phyloP scores from a whole-genome alignment of 495 filamentous ascomycete genomes.

The Penicillium daleae region DNA sequence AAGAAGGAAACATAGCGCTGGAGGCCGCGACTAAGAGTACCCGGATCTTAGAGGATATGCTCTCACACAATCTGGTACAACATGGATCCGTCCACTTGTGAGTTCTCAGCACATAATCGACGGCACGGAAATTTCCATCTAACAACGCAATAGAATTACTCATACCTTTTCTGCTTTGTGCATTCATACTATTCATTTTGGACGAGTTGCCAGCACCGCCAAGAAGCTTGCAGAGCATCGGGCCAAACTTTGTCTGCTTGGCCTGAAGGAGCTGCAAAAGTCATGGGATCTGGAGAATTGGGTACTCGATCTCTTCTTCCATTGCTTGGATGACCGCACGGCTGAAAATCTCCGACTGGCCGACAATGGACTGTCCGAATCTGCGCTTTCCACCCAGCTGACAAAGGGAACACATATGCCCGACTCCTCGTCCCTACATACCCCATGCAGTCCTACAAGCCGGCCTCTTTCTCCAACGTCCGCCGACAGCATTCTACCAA shows the following conservation, averaged over 20 bases:
- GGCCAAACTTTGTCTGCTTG: slow-evolving; percentile 49
- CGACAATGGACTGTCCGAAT: slow-evolving; percentile 16
- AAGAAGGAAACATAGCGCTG: slow-evolving; percentile 41
- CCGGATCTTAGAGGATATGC: slow-evolving; percentile 50
- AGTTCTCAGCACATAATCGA: neutral
- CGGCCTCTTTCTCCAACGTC: slow-evolving; percentile 1
- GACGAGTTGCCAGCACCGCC: slow-evolving; percentile 40
- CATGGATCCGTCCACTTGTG: slow-evolving; percentile 50
- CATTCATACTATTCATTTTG: slow-evolving; percentile 51
- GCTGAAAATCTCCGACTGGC: slow-evolving; percentile 42
- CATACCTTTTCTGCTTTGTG: slow-evolving; percentile 52
- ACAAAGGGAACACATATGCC: neutral
- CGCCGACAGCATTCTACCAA: neutral
- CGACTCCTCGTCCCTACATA: slow-evolving; percentile 1
- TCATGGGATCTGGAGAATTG: slow-evolving; percentile 54
- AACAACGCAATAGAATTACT: slow-evolving; percentile 39
- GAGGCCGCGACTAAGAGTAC: slow-evolving; percentile 50
- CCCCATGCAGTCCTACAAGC: neutral
- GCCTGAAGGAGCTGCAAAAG: slow-evolving; percentile 51
- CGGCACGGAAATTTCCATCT: neutral
- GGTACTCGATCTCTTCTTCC: slow-evolving; percentile 51
- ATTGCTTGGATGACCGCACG: slow-evolving; percentile 48
- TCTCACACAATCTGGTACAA: slow-evolving; percentile 49
- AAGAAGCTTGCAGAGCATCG: slow-evolving; percentile 52
- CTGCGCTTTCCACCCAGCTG: slow-evolving; percentile 1